Evolutionary conservation across 73 alveolate species (phyloP).

Genomic region (Tetrahymena malaccensis): DNA sequence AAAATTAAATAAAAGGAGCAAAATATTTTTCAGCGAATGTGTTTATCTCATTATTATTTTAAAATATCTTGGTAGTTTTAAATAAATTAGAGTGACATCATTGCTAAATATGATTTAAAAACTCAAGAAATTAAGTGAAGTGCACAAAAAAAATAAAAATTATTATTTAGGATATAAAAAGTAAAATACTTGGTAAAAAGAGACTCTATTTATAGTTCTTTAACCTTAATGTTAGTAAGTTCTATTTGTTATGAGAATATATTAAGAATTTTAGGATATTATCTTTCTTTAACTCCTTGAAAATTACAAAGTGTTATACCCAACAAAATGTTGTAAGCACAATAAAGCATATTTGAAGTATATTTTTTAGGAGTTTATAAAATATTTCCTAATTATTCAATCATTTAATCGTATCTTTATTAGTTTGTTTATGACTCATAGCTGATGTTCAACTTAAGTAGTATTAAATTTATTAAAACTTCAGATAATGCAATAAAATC

Average conservation of each 20-base stretch:
- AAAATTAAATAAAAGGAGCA: not conserved
- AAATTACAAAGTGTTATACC: not conserved
- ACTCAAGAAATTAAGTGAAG: not conserved
- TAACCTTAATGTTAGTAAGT: not conserved
- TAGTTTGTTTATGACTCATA: not conserved
- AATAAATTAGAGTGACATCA: too few relatives aligned
- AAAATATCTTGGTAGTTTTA: too few relatives aligned
- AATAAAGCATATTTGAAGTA: not conserved
- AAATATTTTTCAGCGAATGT: not conserved
- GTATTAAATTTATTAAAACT: not conserved
- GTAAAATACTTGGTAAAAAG: not conserved
- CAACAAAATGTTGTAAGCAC: not conserved
- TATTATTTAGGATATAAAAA: not conserved
- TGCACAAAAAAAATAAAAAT: not conserved
- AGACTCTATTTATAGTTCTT: not conserved
- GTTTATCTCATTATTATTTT: too few relatives aligned
- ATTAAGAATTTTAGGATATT: not conserved
- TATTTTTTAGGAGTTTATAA: not conserved
- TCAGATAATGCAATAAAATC: not conserved
- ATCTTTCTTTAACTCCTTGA: not conserved
- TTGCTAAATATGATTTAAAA: too few relatives aligned
- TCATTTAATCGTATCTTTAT: not conserved
- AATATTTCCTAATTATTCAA: not conserved
- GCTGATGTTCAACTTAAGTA: not conserved
- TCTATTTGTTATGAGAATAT: not conserved